Conservation (phyloP, 1,139 yeast species). For the Lodderomyces parapsilosis region DNA sequence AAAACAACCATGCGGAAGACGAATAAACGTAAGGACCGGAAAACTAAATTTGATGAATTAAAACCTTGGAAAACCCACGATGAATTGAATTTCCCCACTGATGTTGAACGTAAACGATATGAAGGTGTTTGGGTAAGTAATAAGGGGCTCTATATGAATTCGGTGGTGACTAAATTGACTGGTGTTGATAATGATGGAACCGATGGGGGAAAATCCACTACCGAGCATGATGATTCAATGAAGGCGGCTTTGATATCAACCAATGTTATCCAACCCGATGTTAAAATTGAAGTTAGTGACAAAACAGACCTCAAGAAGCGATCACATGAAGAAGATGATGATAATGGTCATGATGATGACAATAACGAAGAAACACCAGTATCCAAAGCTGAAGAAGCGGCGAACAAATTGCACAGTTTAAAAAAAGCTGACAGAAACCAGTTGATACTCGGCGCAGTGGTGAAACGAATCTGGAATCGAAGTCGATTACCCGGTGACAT, state of each 20-base stretch:
- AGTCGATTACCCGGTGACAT: slow-evolving; percentile 67
- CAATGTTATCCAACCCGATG: slow-evolving; percentile 12
- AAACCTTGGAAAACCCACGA: slow-evolving; percentile 95
- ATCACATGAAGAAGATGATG: neutral
- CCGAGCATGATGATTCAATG: slow-evolving; percentile 22
- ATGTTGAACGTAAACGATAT: slow-evolving; percentile 78
- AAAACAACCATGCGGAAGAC: slow-evolving; percentile 70
- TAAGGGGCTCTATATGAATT: slow-evolving; percentile 59
- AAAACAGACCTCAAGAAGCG: neutral
- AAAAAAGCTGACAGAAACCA: slow-evolving; percentile 30
- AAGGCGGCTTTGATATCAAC: slow-evolving; percentile 35
- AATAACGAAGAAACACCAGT: neutral
- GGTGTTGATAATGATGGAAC: slow-evolving; percentile 27
- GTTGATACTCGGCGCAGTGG: slow-evolving; percentile 65
- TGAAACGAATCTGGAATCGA: slow-evolving; percentile 75
- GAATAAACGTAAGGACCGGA: slow-evolving; percentile 39
- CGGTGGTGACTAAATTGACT: slow-evolving; percentile 32
- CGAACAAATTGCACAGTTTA: slow-evolving; percentile 25
- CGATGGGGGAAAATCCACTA: slow-evolving; percentile 15
- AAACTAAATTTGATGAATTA: slow-evolving; percentile 70
- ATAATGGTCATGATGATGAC: neutral
- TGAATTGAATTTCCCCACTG: slow-evolving; percentile 59
- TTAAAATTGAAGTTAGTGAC: neutral
- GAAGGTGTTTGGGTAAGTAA: slow-evolving; percentile 95
- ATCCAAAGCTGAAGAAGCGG: slow-evolving; percentile 12